Percentiles rank a stretch among this genome's conserved stretches.
Conservation (phyloP, 148 eudicot genomes). For the Rhododendron molle region DNA sequence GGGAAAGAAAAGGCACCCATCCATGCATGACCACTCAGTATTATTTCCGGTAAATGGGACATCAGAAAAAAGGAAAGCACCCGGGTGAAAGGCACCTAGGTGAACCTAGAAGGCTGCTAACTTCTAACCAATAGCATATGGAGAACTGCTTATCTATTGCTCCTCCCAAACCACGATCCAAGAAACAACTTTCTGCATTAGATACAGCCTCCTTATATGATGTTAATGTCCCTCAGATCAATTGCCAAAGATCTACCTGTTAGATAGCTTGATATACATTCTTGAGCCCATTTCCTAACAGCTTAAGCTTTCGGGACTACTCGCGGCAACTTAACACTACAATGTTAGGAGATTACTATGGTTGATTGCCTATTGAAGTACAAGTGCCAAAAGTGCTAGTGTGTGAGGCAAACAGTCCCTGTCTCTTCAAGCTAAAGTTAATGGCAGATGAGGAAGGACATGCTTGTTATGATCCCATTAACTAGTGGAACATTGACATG, state of each 20-base stretch:
- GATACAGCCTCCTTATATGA: not conserved
- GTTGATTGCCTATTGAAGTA: not conserved
- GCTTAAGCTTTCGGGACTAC: not conserved
- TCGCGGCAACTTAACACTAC: not conserved
- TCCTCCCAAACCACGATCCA: not conserved
- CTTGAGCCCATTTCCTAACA: not conserved
- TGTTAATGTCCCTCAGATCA: not conserved
- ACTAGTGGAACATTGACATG: slow-evolving; percentile 15
- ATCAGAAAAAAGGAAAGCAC: not conserved
- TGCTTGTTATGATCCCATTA: slow-evolving; percentile 11
- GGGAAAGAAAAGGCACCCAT: not conserved
- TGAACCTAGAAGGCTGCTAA: not conserved
- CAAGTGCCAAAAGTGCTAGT: not conserved
- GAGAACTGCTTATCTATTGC: not conserved
- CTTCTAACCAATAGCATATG: not conserved
- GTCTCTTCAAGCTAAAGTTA: slow-evolving; percentile 8
- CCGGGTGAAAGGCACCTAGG: not conserved
- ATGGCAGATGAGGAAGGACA: not conserved
- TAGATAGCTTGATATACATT: not conserved
- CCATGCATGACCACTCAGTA: not conserved
- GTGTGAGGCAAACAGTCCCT: not conserved
- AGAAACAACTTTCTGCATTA: not conserved
- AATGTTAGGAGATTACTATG: not conserved
- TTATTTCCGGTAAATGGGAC: not conserved
- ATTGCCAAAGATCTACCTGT: not conserved